These are phyloP conservation scores for Aspergillus hortae DNA, from an alignment of 2,329 filamentous ascomycete genomes.

Conservation along the genomic window DNA sequence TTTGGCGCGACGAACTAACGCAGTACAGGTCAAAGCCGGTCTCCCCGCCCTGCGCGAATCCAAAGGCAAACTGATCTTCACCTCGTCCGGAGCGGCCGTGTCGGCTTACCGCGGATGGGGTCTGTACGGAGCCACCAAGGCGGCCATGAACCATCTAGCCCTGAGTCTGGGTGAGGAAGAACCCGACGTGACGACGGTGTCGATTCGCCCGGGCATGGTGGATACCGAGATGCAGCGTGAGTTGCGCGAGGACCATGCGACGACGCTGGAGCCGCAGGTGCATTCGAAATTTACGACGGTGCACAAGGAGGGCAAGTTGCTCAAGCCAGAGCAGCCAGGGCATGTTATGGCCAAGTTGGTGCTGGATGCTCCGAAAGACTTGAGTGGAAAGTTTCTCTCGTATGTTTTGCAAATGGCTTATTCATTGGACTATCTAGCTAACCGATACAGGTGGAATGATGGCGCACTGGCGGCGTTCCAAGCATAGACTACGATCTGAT, in stretches of 20 bases:
- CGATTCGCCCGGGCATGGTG: constrained; percentile 32
- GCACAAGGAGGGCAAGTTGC: constrained; percentile 66
- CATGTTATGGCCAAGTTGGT: constrained; percentile 79
- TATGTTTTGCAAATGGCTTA: constrained; percentile 15
- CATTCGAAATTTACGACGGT: constrained; percentile 64
- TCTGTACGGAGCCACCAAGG: constrained; percentile 35
- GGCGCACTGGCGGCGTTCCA: constrained; percentile 43
- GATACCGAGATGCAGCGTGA: constrained; percentile 47
- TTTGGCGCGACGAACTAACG: not conserved
- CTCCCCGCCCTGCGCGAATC: constrained; percentile 30
- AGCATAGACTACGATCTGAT: constrained; percentile 23
- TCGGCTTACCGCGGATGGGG: constrained; percentile 33
- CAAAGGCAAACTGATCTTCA: constrained; percentile 35
- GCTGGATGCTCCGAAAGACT: constrained; percentile 58
- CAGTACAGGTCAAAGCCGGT: constrained; percentile 26
- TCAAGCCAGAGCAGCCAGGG: constrained; percentile 80
- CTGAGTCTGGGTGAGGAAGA: constrained; percentile 29
- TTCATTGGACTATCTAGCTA: constrained; percentile 14
- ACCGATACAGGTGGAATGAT: constrained; percentile 43
- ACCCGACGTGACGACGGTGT: constrained; percentile 24
- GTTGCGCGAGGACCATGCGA: constrained; percentile 68
- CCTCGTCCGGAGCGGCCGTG: constrained; percentile 33
- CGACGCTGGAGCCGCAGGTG: constrained; percentile 56
- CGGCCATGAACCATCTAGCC: constrained; percentile 33
- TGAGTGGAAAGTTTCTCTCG: constrained; percentile 71